Evolutionary conservation across 768 basidiomycete genomes (phyloP).

Genomic region (Mycena kentingensis): DNA sequence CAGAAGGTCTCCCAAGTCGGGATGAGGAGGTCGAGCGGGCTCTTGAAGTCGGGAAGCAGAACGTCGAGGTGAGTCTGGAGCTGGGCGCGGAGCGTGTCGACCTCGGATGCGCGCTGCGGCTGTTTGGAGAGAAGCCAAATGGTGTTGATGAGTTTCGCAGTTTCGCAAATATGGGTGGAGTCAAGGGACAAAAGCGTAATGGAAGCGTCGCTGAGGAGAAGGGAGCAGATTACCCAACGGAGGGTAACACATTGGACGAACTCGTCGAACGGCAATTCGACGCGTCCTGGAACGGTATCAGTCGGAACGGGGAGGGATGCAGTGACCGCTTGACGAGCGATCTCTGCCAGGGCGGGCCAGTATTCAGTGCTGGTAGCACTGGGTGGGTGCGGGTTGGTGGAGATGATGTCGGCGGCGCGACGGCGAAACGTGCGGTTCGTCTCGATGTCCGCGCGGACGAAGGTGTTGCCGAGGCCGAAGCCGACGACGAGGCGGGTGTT

Average conservation of each 20-base stretch:
- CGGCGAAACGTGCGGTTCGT: background rate
- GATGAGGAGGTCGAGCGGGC: constrained; percentile 50
- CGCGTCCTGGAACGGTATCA: constrained; percentile 5
- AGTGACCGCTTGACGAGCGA: constrained; percentile 34
- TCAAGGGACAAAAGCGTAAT: constrained; percentile 28
- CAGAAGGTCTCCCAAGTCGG: constrained; percentile 66
- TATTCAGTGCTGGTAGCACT: constrained; percentile 29
- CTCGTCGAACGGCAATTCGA: constrained; percentile 31
- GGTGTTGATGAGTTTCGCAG: constrained; percentile 44
- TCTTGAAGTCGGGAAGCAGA: constrained; percentile 43
- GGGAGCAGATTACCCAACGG: constrained; percentile 41
- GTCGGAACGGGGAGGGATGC: constrained; percentile 20
- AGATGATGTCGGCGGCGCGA: background rate
- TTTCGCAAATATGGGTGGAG: constrained; percentile 35
- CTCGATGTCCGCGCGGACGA: constrained; percentile 42
- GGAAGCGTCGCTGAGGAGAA: constrained; percentile 39
- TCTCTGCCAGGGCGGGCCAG: constrained; percentile 37
- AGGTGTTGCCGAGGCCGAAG: constrained; percentile 49
- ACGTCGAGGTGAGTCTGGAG: constrained; percentile 28
- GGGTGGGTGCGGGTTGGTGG: constrained; percentile 37
- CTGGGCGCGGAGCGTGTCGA: constrained; percentile 36
- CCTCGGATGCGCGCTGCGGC: constrained; percentile 29
- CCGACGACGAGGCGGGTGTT: constrained; percentile 38
- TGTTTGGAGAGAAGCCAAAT: constrained; percentile 52
- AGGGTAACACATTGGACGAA: constrained; percentile 50